Evolutionary conservation across 345 rosid genomes (phyloP).

Genomic region (Gynandropsis gynandra): DNA sequence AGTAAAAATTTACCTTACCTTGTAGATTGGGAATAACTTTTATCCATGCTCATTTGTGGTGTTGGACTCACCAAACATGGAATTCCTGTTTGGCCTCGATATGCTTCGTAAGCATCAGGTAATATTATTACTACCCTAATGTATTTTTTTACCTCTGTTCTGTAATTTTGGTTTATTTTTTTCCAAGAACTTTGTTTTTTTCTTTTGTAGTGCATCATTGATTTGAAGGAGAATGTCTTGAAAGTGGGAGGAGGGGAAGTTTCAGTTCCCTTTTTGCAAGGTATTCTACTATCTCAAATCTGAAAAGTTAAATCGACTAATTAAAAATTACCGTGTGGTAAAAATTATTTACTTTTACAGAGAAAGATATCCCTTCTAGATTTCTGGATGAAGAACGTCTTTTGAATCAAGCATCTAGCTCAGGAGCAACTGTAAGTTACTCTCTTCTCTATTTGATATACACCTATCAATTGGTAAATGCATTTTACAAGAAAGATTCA

Average conservation of each 20-base stretch:
- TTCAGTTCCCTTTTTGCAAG: slow-evolving; percentile 75
- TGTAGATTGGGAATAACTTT: slow-evolving; percentile 61
- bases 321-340: too few species aligned
- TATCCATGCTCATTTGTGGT: slow-evolving; percentile 76
- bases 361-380: slow-evolving; percentile 63
- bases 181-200: neutral
- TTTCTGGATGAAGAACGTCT: slow-evolving; percentile 58
- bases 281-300: slow-evolving; percentile 25
- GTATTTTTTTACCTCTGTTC: neutral
- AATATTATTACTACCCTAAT: slow-evolving; percentile 2
- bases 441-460: too few species aligned
- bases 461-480: too few species aligned
- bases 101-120: slow-evolving; percentile 95
- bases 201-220: slow-evolving; percentile 59
- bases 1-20: too few species aligned
- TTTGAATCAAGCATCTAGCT: slow-evolving; percentile 55
- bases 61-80: slow-evolving; percentile 58
- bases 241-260: slow-evolving; percentile 81
- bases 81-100: slow-evolving; percentile 80
- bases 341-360: slow-evolving; percentile 36
- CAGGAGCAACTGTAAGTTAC: slow-evolving; percentile 32
- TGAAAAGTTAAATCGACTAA: too few species aligned
- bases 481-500: too few species aligned
- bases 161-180: neutral
- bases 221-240: slow-evolving; percentile 64